These are phyloP conservation scores for Coffea humblotiana DNA, from an alignment of 305 asterid species.

Conservation along the genomic window DNA sequence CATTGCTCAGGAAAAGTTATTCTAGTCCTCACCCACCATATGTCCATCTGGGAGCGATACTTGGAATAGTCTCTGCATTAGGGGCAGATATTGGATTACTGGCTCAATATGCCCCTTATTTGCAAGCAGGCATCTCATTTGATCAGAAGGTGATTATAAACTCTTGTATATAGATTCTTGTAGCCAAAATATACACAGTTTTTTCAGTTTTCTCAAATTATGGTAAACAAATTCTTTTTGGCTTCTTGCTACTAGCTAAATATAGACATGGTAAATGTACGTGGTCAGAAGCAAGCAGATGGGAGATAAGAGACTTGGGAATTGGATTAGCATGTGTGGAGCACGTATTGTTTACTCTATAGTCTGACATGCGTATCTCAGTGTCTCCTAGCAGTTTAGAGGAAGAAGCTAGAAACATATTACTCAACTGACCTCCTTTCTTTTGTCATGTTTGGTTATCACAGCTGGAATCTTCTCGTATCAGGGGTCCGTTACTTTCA, in stretches of 20 bases:
- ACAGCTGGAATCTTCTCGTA: constrained; percentile 56
- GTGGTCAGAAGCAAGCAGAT: constrained; percentile 1
- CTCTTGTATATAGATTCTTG: not conserved
- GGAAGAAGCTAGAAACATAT: not conserved
- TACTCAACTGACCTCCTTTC: constrained; percentile 7
- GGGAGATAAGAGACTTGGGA: not conserved
- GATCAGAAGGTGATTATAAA: constrained; percentile 53
- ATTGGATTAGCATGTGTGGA: too few species aligned
- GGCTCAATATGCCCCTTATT: constrained; percentile 33
- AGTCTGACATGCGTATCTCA: too few species aligned
- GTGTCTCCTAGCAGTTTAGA: not conserved
- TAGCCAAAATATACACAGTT: not conserved
- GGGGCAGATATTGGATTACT: constrained; percentile 82
- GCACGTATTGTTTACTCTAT: too few species aligned
- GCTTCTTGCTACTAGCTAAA: not conserved
- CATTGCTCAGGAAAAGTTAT: constrained; percentile 62
- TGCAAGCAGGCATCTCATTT: constrained; percentile 27
- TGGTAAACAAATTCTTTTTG: not conserved
- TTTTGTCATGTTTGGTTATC: constrained; percentile 24
- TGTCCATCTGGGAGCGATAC: constrained; percentile 84
- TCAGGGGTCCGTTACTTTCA: constrained; percentile 54
- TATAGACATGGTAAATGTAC: not conserved
- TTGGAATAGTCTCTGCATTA: constrained; percentile 78
- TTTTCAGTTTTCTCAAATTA: not conserved
- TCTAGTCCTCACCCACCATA: constrained; percentile 60